phyloP scores from a whole-genome alignment of 2,329 filamentous ascomycete genomes.

The Penicillium sp. region DNA sequence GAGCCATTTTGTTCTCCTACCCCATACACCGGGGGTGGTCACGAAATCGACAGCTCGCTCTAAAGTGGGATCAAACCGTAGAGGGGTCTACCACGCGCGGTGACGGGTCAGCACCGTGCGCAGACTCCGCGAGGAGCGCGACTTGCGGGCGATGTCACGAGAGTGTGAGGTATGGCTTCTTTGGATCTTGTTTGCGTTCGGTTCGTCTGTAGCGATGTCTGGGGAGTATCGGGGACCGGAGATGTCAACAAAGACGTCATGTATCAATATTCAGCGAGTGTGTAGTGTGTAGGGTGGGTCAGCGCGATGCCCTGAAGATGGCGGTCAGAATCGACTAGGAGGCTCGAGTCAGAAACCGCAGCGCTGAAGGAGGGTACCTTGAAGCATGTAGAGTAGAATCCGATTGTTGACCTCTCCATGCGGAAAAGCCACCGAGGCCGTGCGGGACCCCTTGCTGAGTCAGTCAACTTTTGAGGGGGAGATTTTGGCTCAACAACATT shows the following conservation, averaged over 20 bases:
- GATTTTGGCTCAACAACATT: no score
- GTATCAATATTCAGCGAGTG: conserved; percentile 27
- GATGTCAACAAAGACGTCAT: conserved; percentile 43
- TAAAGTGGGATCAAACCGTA: conserved; percentile 9
- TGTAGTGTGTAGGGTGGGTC: conserved; percentile 18
- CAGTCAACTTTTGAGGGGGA: neutral
- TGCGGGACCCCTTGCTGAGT: conserved; percentile 31
- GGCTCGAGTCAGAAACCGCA: neutral
- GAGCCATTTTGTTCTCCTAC: conserved; percentile 57
- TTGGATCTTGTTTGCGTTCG: neutral
- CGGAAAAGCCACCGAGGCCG: conserved; percentile 33
- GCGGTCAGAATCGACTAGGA: conserved; percentile 1
- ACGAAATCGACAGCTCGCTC: conserved; percentile 13
- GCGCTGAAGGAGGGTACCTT: neutral
- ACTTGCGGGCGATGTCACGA: conserved; percentile 22
- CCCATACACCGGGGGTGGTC: conserved; percentile 37
- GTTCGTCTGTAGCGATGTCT: conserved; percentile 11
- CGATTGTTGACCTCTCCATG: conserved; percentile 24
- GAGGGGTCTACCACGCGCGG: conserved; percentile 19
- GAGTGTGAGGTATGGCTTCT: neutral
- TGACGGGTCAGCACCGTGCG: conserved; percentile 30
- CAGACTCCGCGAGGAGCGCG: conserved; percentile 37
- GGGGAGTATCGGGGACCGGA: conserved; percentile 19
- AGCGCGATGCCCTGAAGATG: conserved; percentile 4
- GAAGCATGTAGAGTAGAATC: conserved; percentile 5